Conservation (phyloP, 2,329 filamentous ascomycete genomes). For the Epichloe hybrida region DNA sequence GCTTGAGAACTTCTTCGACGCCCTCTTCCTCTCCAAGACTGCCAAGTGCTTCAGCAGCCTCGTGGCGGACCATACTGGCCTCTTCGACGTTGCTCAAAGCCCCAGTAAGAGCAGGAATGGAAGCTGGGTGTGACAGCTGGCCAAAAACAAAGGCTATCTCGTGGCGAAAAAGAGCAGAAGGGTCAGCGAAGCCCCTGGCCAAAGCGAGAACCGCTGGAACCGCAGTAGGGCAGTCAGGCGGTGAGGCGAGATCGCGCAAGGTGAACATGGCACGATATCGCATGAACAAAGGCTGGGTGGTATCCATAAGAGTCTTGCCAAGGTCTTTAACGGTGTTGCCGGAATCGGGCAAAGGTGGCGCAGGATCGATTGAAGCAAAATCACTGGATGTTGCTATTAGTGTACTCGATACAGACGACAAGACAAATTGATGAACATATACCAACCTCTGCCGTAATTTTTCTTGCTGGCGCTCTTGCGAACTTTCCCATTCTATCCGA, state of each 20-base stretch:
- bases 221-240: slow-evolving; percentile 79
- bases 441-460: slow-evolving; percentile 67
- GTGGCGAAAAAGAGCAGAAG: slow-evolving; percentile 88
- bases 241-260: slow-evolving; percentile 85
- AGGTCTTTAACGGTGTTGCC: slow-evolving; percentile 59
- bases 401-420: not conserved
- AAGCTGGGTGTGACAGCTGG: slow-evolving; percentile 90
- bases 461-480: slow-evolving; percentile 55
- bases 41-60: slow-evolving; percentile 90
- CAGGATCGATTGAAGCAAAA: slow-evolving; percentile 91
- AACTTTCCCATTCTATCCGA: slow-evolving; percentile 86
- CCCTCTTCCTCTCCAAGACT: slow-evolving; percentile 88
- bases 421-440: not conserved
- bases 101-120: slow-evolving; percentile 74
- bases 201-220: slow-evolving; percentile 77
- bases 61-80: slow-evolving; percentile 92
- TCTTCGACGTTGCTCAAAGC: slow-evolving; percentile 69
- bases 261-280: slow-evolving; percentile 98
- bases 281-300: slow-evolving; percentile 67
- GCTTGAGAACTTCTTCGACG: slow-evolving; percentile 72
- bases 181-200: slow-evolving; percentile 71
- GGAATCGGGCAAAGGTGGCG: slow-evolving; percentile 70
- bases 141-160: slow-evolving; percentile 98
- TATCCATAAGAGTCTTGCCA: slow-evolving; percentile 65
- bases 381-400: slow-evolving; percentile 42